Base-by-base conservation (phyloP, 2,329 filamentous ascomycete species). In the Hypoxylon sp. region DNA sequence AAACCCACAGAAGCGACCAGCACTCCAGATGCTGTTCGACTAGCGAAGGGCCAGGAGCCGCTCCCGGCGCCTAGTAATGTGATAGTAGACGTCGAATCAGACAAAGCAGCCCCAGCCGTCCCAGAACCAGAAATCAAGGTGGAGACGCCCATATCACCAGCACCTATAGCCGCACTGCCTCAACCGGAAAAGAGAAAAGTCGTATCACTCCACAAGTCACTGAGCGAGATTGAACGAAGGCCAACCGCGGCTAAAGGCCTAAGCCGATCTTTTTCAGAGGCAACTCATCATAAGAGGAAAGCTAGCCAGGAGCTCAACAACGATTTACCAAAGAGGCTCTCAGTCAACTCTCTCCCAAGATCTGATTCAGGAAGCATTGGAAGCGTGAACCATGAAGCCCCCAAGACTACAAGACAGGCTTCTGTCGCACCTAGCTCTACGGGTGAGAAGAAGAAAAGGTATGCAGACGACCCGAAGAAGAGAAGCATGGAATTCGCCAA, bases 181-280 rank as follows among this genome's bases (percentile, higher is more conserved):
- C 57, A 43, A 10, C 30, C 32, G 13, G 50, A 28, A 11, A 23
- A 17, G 19, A 45, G 19, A 7, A 53, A 30, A 41, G 19, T 21
- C 17, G n/a, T 69, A 6, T 11, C 67, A n/a, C 48, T 65, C 4
- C 53, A 60, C 25, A 70, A 66, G 60, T 70, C 71, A 14, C 63
- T 69, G 32, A 63, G 59, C 28, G 72, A 66, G 41, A 53, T 69
- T 4, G 60, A 64, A n/a, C 13, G 14, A 49, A 60, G 21, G 32
- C 63, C 63, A 49, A 14, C 36, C 25, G 43, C 23, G 28, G 5
- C 43, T 14, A 69, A 63, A 45, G 62, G 55, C 5, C 49, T 71
- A 3, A 32, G 46, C 7, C 57, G 72, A 28, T 72, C 72, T 2
- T 52, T 68, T 23, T 74, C 72, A 4, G 72, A 72, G 6, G 61